Base-by-base conservation (phyloP, 164 flowering plant species). In the Nymphaea colorata region DNA sequence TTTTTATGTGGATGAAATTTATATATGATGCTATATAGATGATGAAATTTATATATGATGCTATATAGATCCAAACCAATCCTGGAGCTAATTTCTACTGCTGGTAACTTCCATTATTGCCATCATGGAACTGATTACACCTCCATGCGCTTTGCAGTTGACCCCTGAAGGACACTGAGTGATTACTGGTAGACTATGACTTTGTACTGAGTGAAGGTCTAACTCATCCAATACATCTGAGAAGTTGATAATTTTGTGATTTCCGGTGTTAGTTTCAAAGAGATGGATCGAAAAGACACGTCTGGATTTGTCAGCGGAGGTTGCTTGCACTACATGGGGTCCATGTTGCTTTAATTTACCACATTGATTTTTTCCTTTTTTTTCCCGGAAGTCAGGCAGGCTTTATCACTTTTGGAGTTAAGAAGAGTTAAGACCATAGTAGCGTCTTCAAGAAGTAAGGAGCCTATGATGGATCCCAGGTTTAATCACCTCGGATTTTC, bases 251-350 rank as follows among this genome's bases (percentile, higher is more conserved):
- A 42, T 64, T 64, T 25, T 66, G 61, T 61, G 64, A 63, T 59
- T 67, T 71, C 43, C 55, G 66, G 57, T 59, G 68, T 64, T 69
- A 66, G 61, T 73, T 66, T 12, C 43, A 17, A 68, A 61, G 47
- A 79, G 80, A 91, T 93, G 98, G 98, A 93, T 76, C 87, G 98
- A 3, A 65, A 85, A 64, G 98, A 93, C 72, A 93, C 98, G n/a
- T 91, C 96, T 36, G 98, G 98, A 75, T 91, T 93, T 77, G 98
- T 93, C 41, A 93, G 98, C 65, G 97, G 98, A 79, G 98, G 97
- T 73, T 82, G 82, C 66, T 74, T 75, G 62, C 72, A 44, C 77
- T 61, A 6, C 42, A 41, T 61, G 36, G 64, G 7, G 36, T 61
- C 42, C 7, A 17, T 7, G 2, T 2, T 61, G 11, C 64, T 61